Percentiles rank a stretch among this genome's conserved stretches.
phyloP scores from a whole-genome alignment of 768 basidiomycete genomes.

The Solioccasus polychromus region DNA sequence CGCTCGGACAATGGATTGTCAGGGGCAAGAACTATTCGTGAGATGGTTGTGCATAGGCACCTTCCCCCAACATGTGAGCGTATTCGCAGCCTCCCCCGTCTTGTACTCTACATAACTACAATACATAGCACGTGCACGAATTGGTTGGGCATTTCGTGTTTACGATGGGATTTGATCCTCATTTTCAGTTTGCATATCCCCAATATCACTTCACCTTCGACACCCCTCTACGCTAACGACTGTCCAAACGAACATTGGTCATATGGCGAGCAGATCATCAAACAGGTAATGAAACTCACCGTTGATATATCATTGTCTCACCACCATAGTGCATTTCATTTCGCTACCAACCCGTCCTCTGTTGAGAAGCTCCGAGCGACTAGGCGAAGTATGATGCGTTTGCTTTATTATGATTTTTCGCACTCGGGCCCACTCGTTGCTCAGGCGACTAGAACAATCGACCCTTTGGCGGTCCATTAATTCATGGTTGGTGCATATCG shows the following conservation, averaged over 20 bases:
- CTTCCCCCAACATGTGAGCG: no score
- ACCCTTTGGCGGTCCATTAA: constrained; percentile 29
- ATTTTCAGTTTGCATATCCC: constrained; percentile 4
- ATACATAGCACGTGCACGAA: no score
- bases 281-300: constrained; percentile 21
- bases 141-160: no score
- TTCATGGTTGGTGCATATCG: constrained; percentile 31
- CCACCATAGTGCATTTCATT: constrained; percentile 32
- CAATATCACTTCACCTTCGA: background rate
- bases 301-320: background rate
- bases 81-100: no score
- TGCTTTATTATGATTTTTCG: constrained; percentile 35
- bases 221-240: background rate
- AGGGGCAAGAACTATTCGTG: no score
- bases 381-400: constrained; percentile 32
- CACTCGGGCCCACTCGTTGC: constrained; percentile 23
- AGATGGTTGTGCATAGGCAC: no score
- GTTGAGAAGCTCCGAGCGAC: constrained; percentile 31
- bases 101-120: no score
- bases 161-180: no score
- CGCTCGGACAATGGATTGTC: no score
- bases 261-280: constrained; percentile 36
- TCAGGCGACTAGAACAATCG: constrained; percentile 25
- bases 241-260: constrained; percentile 30
- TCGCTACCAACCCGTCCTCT: constrained; percentile 36